Conservation (phyloP, 2,329 filamentous ascomycete species). For the Hymenoscyphus infarciens region DNA sequence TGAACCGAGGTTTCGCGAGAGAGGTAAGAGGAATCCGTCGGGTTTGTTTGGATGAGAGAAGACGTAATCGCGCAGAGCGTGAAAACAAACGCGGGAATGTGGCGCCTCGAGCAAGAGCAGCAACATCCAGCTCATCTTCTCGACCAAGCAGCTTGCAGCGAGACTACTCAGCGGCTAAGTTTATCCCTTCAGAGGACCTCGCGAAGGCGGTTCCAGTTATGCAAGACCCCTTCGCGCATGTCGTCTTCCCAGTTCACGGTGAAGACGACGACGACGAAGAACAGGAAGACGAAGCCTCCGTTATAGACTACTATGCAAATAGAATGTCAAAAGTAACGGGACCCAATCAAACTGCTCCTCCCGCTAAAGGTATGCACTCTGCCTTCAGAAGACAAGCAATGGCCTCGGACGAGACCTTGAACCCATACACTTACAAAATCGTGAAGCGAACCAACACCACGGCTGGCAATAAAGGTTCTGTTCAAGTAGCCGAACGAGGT, state of each 20-base stretch:
- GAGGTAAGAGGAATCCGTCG: conserved; percentile 7
- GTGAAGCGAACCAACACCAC: background rate
- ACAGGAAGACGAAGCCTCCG: background rate
- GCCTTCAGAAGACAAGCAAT: conserved; percentile 11
- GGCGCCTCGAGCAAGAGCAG: background rate
- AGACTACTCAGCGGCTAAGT: background rate
- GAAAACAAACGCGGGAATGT: background rate
- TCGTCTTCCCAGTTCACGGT: too few species aligned
- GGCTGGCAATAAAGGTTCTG: background rate
- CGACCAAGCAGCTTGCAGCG: background rate
- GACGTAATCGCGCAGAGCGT: background rate
- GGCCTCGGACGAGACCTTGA: background rate
- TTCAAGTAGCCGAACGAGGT: background rate
- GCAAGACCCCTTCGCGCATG: background rate
- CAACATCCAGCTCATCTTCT: background rate
- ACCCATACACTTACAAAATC: background rate
- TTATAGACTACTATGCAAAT: background rate
- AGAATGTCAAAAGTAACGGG: background rate
- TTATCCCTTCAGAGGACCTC: background rate
- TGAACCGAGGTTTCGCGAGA: background rate
- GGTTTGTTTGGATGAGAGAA: background rate
- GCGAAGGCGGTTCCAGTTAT: background rate
- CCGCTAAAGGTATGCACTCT: conserved; percentile 9
- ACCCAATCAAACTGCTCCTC: too few species aligned
- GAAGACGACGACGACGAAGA: background rate